Evolutionary conservation across 202 grass and related monocot species (phyloP).

Genomic region (Brachypodium distachyon): DNA sequence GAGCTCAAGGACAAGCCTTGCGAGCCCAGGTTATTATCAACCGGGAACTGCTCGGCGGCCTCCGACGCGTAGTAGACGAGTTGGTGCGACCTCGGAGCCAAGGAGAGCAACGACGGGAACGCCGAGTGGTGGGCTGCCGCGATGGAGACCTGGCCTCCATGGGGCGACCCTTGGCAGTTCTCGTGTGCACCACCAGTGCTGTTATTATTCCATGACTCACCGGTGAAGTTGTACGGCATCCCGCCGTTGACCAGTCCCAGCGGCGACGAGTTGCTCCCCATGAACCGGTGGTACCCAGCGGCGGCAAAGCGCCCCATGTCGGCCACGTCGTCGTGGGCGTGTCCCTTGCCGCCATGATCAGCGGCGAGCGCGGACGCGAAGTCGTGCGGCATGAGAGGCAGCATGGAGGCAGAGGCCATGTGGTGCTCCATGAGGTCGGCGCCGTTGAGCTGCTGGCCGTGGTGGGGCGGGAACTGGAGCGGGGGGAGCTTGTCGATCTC

Average conservation of each 20-base stretch:
- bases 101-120: slow-evolving; percentile 42
- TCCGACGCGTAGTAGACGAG: slow-evolving; percentile 40
- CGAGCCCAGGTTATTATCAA: slow-evolving; percentile 35
- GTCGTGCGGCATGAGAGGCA: slow-evolving; percentile 21
- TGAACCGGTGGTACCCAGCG: slow-evolving; percentile 42
- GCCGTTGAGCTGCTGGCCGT: too few species aligned
- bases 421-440: slow-evolving; percentile 21
- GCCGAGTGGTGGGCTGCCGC: slow-evolving; percentile 10
- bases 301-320: slow-evolving; percentile 21
- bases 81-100: slow-evolving; percentile 51
- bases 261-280: slow-evolving; percentile 23
- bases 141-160: slow-evolving; percentile 20
- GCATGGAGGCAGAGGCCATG: slow-evolving; percentile 19
- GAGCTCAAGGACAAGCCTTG: slow-evolving; percentile 45
- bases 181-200: slow-evolving; percentile 25
- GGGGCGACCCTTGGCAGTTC: slow-evolving; percentile 7
- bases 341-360: neutral
- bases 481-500: slow-evolving; percentile 98
- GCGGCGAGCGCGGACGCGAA: neutral
- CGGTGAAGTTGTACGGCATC: slow-evolving; percentile 23
- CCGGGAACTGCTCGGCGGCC: slow-evolving; percentile 37
- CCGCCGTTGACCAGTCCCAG: slow-evolving; percentile 27
- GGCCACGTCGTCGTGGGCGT: neutral
- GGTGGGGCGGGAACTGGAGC: slow-evolving; percentile 63
- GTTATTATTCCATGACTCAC: slow-evolving; percentile 60